Conservation (phyloP, 768 basidiomycete species). For the Cytidiella melzeri region DNA sequence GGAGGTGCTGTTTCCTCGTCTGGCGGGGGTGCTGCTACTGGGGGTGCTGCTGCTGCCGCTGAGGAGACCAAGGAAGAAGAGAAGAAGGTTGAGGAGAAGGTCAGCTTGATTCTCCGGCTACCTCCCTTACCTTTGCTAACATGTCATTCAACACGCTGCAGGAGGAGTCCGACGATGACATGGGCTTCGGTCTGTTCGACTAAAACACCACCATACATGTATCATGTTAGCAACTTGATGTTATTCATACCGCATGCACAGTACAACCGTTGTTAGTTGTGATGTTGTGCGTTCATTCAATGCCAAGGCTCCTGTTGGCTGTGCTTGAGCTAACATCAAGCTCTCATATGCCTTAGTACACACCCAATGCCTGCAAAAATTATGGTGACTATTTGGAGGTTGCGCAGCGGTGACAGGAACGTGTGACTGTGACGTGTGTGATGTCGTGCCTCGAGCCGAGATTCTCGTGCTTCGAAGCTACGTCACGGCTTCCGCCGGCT, state of each 20-base stretch:
- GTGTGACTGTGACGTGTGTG: too few relatives aligned
- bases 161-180: conserved; percentile 97
- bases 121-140: background rate
- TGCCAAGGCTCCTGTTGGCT: too few relatives aligned
- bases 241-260: background rate
- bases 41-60: conserved; percentile 53
- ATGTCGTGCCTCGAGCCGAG: too few relatives aligned
- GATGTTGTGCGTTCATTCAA: too few relatives aligned
- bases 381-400: too few relatives aligned
- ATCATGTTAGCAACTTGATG: conserved; percentile 5
- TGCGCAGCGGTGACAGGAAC: too few relatives aligned
- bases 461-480: too few relatives aligned
- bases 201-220: conserved; percentile 35
- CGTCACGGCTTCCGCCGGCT: too few relatives aligned
- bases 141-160: conserved; percentile 26
- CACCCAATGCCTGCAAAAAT: too few relatives aligned
- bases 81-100: conserved; percentile 85
- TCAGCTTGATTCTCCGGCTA: conserved; percentile 25
- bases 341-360: too few relatives aligned
- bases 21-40: conserved; percentile 45
- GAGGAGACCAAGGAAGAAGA: conserved; percentile 76
- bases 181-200: conserved; percentile 99
- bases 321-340: too few relatives aligned
- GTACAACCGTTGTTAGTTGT: too few relatives aligned
- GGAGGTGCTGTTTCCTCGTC: conserved; percentile 64